These are phyloP conservation scores for Crucibulum laeve DNA, from an alignment of 768 basidiomycete genomes.

Conservation along the genomic window DNA sequence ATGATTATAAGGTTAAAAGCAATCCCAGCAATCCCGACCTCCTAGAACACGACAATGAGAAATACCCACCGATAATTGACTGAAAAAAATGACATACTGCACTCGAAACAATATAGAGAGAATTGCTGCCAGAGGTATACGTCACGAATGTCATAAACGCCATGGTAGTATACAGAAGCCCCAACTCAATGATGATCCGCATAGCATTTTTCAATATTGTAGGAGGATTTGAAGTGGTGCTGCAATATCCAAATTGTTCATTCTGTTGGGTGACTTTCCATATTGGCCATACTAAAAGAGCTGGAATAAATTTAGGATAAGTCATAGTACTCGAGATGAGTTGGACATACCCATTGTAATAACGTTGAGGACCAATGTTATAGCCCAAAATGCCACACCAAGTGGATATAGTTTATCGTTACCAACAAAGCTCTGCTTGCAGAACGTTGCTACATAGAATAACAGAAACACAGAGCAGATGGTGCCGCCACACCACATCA, in stretches of 20 bases:
- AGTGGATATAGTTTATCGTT: slow-evolving; percentile 5
- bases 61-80: neutral
- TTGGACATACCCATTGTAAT: slow-evolving; percentile 10
- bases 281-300: slow-evolving; percentile 7
- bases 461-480: slow-evolving; percentile 6
- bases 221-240: neutral
- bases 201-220: slow-evolving; percentile 11
- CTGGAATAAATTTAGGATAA: neutral
- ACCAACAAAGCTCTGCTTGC: slow-evolving; percentile 2
- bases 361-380: slow-evolving; percentile 9
- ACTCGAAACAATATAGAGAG: slow-evolving; percentile 15
- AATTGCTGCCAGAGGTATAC: slow-evolving; percentile 15
- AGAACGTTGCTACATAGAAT: slow-evolving; percentile 5
- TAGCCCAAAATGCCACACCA: slow-evolving; percentile 9
- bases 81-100: slow-evolving; percentile 9
- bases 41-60: slow-evolving; percentile 2
- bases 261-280: slow-evolving; percentile 5
- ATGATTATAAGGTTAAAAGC: slow-evolving; percentile 25
- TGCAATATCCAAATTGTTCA: neutral
- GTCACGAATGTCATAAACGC: slow-evolving; percentile 15
- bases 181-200: slow-evolving; percentile 24
- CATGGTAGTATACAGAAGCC: slow-evolving; percentile 17
- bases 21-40: slow-evolving; percentile 17
- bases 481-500: slow-evolving; percentile 14
- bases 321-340: neutral